These are phyloP conservation scores for Microascus cirrosus DNA, from an alignment of 2,329 filamentous ascomycete species.

Conservation along the genomic window DNA sequence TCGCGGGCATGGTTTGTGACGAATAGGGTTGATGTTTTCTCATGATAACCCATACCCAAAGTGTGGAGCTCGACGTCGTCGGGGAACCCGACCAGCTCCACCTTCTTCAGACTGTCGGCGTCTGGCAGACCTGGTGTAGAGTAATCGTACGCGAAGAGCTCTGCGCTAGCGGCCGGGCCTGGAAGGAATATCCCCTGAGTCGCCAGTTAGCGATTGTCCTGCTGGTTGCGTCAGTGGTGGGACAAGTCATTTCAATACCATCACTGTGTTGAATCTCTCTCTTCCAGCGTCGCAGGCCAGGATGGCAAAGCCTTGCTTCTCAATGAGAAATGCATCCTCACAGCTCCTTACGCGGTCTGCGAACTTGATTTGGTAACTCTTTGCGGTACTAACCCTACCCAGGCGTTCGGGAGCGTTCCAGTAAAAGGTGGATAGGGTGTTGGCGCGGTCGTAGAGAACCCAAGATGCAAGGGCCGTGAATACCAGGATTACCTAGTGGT, in stretches of 20 bases:
- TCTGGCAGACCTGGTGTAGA: constrained; percentile 7
- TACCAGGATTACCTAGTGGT: too few relatives aligned
- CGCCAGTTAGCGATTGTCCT: not conserved
- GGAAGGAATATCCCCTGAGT: constrained; percentile 13
- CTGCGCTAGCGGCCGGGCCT: not conserved
- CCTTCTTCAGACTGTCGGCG: constrained; percentile 10
- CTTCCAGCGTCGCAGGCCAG: constrained; percentile 25
- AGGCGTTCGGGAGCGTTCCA: not conserved
- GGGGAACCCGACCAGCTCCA: constrained; percentile 12
- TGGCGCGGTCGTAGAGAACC: not conserved
- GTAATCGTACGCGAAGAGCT: constrained; percentile 26
- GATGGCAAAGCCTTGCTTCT: constrained; percentile 21
- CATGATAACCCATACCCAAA: constrained; percentile 25
- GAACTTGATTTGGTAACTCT: constrained; percentile 19
- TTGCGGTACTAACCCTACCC: not conserved
- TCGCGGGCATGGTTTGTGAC: constrained; percentile 23
- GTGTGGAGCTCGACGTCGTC: constrained; percentile 22
- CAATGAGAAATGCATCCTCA: constrained; percentile 25
- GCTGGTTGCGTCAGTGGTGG: too few relatives aligned
- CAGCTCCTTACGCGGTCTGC: constrained; percentile 24
- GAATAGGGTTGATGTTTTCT: constrained; percentile 20
- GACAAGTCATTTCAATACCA: constrained; percentile 14
- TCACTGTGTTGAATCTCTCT: constrained; percentile 28
- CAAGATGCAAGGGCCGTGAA: too few relatives aligned
- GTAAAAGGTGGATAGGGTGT: not conserved